Conservation (phyloP, 257 asterid genomes). For the Scutellaria barbata region DNA sequence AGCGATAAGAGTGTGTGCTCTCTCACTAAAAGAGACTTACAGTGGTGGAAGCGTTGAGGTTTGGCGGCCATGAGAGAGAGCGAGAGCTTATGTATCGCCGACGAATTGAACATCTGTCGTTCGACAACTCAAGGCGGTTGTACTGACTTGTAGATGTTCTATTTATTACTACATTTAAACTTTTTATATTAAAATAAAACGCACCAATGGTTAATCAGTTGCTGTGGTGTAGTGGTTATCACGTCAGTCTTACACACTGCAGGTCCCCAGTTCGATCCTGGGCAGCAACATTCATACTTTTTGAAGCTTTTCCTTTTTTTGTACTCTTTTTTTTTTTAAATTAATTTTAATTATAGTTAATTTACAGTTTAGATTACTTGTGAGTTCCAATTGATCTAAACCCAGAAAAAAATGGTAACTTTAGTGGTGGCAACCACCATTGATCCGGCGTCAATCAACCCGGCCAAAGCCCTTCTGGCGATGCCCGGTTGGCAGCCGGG, state of each 20-base stretch:
- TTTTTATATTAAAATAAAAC: too few species aligned
- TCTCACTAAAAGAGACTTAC: slow-evolving; percentile 41
- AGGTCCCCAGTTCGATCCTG: slow-evolving; percentile 98
- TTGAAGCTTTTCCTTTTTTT: neutral
- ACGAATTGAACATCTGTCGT: slow-evolving; percentile 38
- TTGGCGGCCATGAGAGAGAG: slow-evolving; percentile 58
- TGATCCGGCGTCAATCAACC: slow-evolving; percentile 89
- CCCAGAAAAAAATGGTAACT: slow-evolving; percentile 56
- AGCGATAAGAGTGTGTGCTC: neutral
- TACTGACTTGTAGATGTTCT: too few species aligned
- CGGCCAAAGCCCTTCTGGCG: slow-evolving; percentile 70
- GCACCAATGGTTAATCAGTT: neutral
- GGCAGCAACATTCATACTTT: slow-evolving; percentile 58
- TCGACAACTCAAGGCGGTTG: slow-evolving; percentile 4
- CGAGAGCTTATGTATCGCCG: slow-evolving; percentile 39
- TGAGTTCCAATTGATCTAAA: too few species aligned
- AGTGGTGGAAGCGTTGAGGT: slow-evolving; percentile 50
- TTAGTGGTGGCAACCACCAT: slow-evolving; percentile 84
- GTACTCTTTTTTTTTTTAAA: neutral
- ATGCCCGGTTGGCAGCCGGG: slow-evolving; percentile 86
- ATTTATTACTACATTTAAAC: neutral
- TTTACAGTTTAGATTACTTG: too few species aligned
- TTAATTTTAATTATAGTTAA: too few species aligned
- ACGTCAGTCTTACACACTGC: slow-evolving; percentile 72
- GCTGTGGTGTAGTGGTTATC: slow-evolving; percentile 73